Evolutionary conservation across 352 stramenopile species (phyloP).

Genomic region (Phytophthora boehmeriae): DNA sequence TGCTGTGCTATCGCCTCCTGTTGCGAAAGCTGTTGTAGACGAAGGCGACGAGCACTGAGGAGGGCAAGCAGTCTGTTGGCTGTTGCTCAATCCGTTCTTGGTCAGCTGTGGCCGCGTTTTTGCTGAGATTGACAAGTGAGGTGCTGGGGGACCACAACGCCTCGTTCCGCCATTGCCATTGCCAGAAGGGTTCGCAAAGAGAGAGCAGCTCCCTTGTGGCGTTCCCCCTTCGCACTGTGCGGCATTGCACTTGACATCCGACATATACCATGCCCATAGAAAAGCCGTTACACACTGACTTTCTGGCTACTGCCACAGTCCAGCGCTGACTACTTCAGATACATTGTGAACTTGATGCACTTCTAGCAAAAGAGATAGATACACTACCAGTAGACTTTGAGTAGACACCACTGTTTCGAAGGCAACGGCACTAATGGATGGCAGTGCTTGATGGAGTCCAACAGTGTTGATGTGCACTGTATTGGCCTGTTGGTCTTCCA

Average conservation of each 20-base stretch:
- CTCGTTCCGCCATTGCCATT: constrained; percentile 11
- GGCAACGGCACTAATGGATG: constrained; percentile 14
- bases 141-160: constrained; percentile 12
- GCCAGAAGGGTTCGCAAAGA: constrained; percentile 18
- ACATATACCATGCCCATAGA: background rate
- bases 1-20: background rate
- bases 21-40: constrained; percentile 5
- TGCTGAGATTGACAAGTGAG: constrained; percentile 23
- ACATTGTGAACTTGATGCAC: too few relatives aligned
- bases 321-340: constrained; percentile 1
- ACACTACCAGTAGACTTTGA: background rate
- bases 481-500: too few relatives aligned
- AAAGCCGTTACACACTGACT: constrained; percentile 11
- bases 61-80: background rate
- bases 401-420: background rate
- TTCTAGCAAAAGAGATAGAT: too few relatives aligned
- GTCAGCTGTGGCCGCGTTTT: constrained; percentile 12
- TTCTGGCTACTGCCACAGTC: constrained; percentile 12
- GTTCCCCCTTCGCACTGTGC: constrained; percentile 10
- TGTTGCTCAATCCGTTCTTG: background rate
- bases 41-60: background rate
- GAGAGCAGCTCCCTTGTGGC: constrained; percentile 13
- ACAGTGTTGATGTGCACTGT: too few relatives aligned
- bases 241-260: background rate
- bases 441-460: background rate